Evolutionary conservation across 2,329 filamentous ascomycete genomes (phyloP).

Genomic region (Xylaria sp.): DNA sequence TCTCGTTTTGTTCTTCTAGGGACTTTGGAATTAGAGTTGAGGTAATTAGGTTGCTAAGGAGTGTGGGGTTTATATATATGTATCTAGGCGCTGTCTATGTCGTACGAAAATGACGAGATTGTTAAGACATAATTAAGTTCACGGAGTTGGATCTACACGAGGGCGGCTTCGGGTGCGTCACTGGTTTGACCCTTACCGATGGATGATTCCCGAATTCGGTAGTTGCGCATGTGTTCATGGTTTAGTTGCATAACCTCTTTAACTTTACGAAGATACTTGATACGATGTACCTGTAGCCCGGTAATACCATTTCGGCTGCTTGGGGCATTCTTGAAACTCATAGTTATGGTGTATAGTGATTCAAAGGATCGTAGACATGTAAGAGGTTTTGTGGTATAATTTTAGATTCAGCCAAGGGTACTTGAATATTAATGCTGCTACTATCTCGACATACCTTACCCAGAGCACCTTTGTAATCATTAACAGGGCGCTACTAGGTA

Average conservation of each 20-base stretch:
- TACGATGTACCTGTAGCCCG: not conserved
- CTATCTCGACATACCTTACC: not conserved
- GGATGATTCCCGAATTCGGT: slow-evolving; percentile 10
- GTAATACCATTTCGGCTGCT: not conserved
- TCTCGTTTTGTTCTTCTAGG: not conserved
- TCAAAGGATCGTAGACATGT: not conserved
- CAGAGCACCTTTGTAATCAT: not conserved
- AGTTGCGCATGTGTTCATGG: slow-evolving; percentile 25
- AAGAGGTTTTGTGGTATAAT: not conserved
- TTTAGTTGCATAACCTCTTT: slow-evolving; percentile 29
- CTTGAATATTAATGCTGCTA: not conserved
- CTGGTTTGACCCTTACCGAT: no score
- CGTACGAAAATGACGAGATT: not conserved
- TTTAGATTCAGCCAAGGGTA: not conserved
- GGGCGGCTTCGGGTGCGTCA: not conserved
- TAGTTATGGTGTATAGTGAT: not conserved
- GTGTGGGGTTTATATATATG: not conserved
- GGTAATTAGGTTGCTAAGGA: not conserved
- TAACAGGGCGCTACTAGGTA: not conserved
- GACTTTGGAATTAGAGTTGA: not conserved
- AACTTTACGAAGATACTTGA: not conserved
- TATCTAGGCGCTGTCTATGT: not conserved
- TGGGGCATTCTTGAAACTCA: no score
- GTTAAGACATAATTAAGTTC: not conserved
- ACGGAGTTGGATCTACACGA: not conserved